A percentile compares a stretch with the other conserved stretches of the same genome.
These are phyloP conservation scores for Moesziomyces sp. DNA, from an alignment of 1,284 basidiomycete genomes.

Conservation along the genomic window DNA sequence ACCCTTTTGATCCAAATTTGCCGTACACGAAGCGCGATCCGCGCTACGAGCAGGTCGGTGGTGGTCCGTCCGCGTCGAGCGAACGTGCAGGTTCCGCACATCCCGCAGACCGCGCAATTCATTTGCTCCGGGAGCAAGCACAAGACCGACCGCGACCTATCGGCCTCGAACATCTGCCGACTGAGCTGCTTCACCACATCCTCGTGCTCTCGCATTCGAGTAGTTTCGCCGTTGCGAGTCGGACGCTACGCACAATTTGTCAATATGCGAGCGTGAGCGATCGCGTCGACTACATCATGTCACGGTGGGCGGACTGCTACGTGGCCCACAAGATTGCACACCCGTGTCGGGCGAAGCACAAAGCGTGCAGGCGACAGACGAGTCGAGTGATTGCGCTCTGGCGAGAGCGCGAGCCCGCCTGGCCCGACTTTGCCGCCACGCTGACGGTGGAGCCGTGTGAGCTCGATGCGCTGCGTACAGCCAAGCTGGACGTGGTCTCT, in stretches of 20 bases:
- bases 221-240: conserved; percentile 14
- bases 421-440: conserved; percentile 4
- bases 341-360: conserved; percentile 20
- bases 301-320: conserved; percentile 22
- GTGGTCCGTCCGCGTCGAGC: conserved; percentile 5
- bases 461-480: neutral
- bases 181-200: conserved; percentile 31
- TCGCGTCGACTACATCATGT: conserved; percentile 23
- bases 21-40: conserved; percentile 20
- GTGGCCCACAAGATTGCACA: neutral
- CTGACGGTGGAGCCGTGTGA: conserved; percentile 6
- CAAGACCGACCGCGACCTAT: neutral
- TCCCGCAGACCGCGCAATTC: neutral
- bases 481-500: conserved; percentile 14
- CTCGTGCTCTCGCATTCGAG: conserved; percentile 27
- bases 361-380: conserved; percentile 7
- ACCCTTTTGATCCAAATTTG: conserved; percentile 18
- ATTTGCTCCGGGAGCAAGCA: neutral
- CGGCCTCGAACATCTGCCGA: conserved; percentile 29
- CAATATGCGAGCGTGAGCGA: conserved; percentile 2
- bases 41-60: conserved; percentile 26
- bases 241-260: conserved; percentile 19
- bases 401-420: neutral
- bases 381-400: conserved; percentile 5
- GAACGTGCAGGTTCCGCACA: neutral